Evolutionary conservation across 768 basidiomycete species (phyloP), one percentile per base, ranked within the genome.

Genomic region (Megacollybia marginata): DNA sequence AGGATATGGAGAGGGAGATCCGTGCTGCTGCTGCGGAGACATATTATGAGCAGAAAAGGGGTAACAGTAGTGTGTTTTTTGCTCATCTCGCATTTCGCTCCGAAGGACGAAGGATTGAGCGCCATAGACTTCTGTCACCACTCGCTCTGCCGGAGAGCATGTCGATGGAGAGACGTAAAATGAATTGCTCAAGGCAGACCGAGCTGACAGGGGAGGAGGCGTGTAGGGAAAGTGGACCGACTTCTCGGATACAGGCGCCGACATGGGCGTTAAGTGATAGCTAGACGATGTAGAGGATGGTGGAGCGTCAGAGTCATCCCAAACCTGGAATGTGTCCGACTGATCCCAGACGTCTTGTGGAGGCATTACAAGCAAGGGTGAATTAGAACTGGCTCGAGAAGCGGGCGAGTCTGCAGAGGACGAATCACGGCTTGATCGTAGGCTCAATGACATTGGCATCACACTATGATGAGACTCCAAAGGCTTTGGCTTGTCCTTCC

Each of bases 401-500:
- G 61, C 61, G 4, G 77, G 71, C 1, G 76, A 76, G 18, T 70
- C 71, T 4, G 60, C 64, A 44, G 68, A 62, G 7, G 75, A 76
- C 0, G 75, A 74, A 23, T 68, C 74, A 36, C 69, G 69, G 46
- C 68, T 70, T 2, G 72, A 69, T 28, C 64, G 58, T 15, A 73
- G 62, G 33, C 59, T 58, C 35, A 65, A 45, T 51, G 34, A 48
- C 47, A 28, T 28, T 19, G 49, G 36, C 36, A 19, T 18, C 31
- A 45, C 16, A n/a, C 15, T 34, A 8, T 32, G 16, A 8, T 35
- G 8, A 12, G 51, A 15, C 46, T 80, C 76, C n/a, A 68, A 67
- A 7, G 63, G 47, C 57, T 74, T 88, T 46, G 85, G 83, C 60
- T 81, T 90, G 63, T 92, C 89, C 65, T 90, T 89, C 33, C 89